These are phyloP conservation scores for Fusarium fracticaudum DNA, from an alignment of 2,329 filamentous ascomycete species.

Conservation along the genomic window DNA sequence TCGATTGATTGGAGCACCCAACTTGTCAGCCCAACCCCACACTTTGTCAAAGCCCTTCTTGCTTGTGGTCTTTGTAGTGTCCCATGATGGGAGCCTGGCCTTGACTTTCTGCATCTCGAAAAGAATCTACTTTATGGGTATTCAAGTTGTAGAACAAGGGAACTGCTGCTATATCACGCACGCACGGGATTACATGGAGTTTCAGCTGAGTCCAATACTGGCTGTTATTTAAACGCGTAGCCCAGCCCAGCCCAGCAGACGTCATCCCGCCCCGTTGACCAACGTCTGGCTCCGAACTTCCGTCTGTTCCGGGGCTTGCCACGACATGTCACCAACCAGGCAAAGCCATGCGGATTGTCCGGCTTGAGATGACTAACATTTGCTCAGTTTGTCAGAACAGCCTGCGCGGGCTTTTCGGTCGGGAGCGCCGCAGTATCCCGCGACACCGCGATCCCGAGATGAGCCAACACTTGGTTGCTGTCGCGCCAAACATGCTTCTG, in stretches of 20 bases:
- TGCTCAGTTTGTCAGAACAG: no score
- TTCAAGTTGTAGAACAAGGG: accelerated
- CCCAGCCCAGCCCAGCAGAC: not conserved
- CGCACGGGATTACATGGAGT: not conserved
- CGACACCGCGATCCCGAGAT: not conserved
- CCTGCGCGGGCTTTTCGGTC: not conserved
- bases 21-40: slow-evolving; percentile 62
- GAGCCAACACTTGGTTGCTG: not conserved
- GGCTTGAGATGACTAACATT: not conserved
- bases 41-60: slow-evolving; percentile 80
- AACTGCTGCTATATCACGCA: not conserved
- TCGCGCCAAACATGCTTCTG: no score
- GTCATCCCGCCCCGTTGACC: slow-evolving; percentile 3
- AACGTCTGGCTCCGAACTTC: not conserved
- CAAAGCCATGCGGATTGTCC: not conserved
- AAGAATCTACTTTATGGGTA: accelerated
- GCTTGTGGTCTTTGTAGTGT: slow-evolving; percentile 61
- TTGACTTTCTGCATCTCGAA: slow-evolving; percentile 48
- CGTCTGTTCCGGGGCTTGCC: slow-evolving; percentile 9
- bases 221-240: slow-evolving; percentile 2
- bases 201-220: not conserved
- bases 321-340: not conserved
- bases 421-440: not conserved
- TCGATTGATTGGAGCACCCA: slow-evolving; percentile 79
- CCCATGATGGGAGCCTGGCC: slow-evolving; percentile 57